These are phyloP conservation scores for Talaromyces sp. DNA, from an alignment of 2,329 filamentous ascomycete genomes.

Conservation along the genomic window DNA sequence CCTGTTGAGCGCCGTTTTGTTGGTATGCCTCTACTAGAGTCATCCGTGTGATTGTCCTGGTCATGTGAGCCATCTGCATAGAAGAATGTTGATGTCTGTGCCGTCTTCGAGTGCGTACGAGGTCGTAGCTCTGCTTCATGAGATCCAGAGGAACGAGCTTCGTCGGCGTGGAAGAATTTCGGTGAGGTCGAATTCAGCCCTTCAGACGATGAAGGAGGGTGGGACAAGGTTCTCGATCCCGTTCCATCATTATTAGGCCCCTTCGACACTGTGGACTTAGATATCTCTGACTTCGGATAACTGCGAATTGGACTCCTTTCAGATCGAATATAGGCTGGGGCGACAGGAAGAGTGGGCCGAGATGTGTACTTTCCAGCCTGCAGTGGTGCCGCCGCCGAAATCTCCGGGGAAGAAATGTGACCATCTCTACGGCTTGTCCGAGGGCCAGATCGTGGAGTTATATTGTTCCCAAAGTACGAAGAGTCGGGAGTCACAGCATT, in stretches of 20 bases:
- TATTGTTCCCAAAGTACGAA: constrained; percentile 58
- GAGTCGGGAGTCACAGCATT: constrained; percentile 51
- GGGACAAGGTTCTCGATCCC: constrained; percentile 23
- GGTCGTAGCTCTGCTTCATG: constrained; percentile 27
- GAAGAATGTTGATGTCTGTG: constrained; percentile 30
- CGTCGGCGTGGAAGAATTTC: constrained; percentile 91
- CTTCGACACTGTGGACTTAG: constrained; percentile 32
- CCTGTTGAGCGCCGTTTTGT: constrained; percentile 29
- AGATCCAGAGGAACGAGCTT: constrained; percentile 54
- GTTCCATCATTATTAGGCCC: constrained; percentile 35
- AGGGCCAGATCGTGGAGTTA: constrained; percentile 73
- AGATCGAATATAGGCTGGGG: constrained; percentile 22
- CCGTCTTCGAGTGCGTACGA: constrained; percentile 22
- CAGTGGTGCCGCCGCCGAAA: constrained; percentile 34
- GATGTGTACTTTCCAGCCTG: constrained; percentile 25
- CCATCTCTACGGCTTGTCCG: constrained; percentile 69
- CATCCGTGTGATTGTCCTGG: constrained; percentile 21
- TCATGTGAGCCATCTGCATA: constrained; percentile 37
- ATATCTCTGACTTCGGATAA: constrained; percentile 25
- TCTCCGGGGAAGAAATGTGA: constrained; percentile 59
- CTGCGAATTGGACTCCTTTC: constrained; percentile 34
- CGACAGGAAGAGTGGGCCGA: constrained; percentile 25
- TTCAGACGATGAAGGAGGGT: constrained; percentile 32
- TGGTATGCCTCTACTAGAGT: constrained; percentile 17
- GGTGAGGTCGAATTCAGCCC: constrained; percentile 35